phyloP scores from a whole-genome alignment of 176 grass and related monocot species.

The Oryza glaberrima region DNA sequence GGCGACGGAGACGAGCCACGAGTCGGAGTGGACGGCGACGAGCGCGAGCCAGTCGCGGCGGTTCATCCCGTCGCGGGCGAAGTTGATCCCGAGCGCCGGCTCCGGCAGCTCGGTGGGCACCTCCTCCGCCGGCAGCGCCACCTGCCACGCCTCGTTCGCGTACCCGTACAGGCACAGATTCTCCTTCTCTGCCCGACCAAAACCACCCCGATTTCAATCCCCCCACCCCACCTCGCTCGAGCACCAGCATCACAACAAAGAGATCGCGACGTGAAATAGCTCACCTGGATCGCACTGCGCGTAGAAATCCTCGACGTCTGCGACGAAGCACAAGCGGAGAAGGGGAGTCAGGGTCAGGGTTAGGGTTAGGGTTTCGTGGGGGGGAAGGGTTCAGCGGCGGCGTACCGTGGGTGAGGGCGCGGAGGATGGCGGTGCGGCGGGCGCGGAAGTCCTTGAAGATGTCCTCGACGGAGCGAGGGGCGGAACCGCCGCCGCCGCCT shows the following conservation, averaged over 20 bases:
- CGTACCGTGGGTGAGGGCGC: slow-evolving; percentile 65
- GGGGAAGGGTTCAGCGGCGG: neutral
- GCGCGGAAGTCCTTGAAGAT: slow-evolving; percentile 67
- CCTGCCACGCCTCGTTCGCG: slow-evolving; percentile 69
- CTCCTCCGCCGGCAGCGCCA: slow-evolving; percentile 79
- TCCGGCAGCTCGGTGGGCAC: slow-evolving; percentile 83
- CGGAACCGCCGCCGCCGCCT: slow-evolving; percentile 8
- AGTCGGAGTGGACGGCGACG: slow-evolving; percentile 81
- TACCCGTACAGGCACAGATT: slow-evolving; percentile 78
- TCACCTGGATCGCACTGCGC: slow-evolving; percentile 78
- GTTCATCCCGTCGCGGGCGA: slow-evolving; percentile 81
- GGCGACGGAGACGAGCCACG: slow-evolving; percentile 73
- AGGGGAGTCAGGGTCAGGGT: neutral
- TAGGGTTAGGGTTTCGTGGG: neutral
- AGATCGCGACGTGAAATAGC: slow-evolving; percentile 26
- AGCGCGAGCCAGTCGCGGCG: slow-evolving; percentile 76
- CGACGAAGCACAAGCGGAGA: neutral
- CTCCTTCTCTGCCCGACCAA: slow-evolving; percentile 57
- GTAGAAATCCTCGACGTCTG: slow-evolving; percentile 84
- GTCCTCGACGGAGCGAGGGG: slow-evolving; percentile 60
- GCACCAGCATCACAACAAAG: neutral
- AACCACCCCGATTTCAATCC: neutral
- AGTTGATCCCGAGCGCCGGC: slow-evolving; percentile 81
- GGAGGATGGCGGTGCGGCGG: slow-evolving; percentile 71
- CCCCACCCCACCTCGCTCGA: too few species aligned